Percentiles rank a stretch among this genome's conserved stretches.
Evolutionary conservation across 306 rosid genomes (phyloP).

Genomic region (Rubus idaeus): DNA sequence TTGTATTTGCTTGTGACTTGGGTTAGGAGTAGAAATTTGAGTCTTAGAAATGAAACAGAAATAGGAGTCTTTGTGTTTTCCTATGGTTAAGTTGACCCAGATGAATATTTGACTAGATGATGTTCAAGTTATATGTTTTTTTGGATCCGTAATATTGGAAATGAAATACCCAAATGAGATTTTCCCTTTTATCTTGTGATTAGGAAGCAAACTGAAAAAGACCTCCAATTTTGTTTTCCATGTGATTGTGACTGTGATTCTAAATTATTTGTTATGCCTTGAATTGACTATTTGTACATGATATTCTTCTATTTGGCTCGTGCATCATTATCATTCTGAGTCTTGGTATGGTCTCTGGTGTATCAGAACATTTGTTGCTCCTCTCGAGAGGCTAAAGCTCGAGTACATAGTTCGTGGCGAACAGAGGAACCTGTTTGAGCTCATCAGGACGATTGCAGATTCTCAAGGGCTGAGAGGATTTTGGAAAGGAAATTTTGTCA

Average conservation of each 20-base stretch:
- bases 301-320: neutral
- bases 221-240: neutral
- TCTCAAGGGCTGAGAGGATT: conserved; percentile 91
- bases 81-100: conserved; percentile 1
- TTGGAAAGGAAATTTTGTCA: conserved; percentile 95
- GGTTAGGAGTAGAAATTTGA: neutral
- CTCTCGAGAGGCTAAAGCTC: conserved; percentile 95
- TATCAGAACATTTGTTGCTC: conserved; percentile 84
- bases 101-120: neutral
- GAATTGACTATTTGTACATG: neutral
- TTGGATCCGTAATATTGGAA: neutral
- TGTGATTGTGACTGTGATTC: neutral
- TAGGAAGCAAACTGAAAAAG: neutral
- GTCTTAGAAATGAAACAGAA: neutral
- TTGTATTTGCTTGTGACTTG: neutral
- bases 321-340: no score
- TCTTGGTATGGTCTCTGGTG: neutral
- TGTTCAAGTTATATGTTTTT: neutral
- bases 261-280: neutral
- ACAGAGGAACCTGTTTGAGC: conserved; percentile 68
- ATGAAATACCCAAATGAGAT: neutral
- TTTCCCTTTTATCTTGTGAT: neutral
- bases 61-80: neutral
- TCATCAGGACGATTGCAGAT: conserved; percentile 64
- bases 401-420: conserved; percentile 91